Conservation (phyloP, 2,329 filamentous ascomycete genomes). For the Trichoderma koningiopsis region DNA sequence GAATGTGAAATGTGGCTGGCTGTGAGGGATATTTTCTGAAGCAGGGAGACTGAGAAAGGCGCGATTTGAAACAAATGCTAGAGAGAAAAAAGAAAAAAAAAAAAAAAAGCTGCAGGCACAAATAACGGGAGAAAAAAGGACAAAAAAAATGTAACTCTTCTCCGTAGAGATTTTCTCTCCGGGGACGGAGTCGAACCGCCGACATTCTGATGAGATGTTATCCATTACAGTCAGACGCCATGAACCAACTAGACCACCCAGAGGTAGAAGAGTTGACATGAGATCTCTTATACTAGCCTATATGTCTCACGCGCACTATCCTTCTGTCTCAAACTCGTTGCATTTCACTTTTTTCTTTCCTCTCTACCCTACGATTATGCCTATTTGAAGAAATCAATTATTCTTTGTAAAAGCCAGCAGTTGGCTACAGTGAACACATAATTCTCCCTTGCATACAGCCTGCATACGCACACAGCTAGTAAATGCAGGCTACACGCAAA, state of each 20-base stretch:
- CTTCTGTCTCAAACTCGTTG: background rate
- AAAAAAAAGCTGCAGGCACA: no score
- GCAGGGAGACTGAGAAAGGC: background rate
- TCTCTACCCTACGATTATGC: background rate
- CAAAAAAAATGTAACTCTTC: conserved; percentile 28
- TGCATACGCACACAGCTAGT: background rate
- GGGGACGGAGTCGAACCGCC: conserved; percentile 37
- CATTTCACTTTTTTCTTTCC: background rate
- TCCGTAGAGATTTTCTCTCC: conserved; percentile 27
- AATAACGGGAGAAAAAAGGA: background rate
- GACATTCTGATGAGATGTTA: conserved; percentile 34
- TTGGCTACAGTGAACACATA: background rate
- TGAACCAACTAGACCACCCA: conserved; percentile 38
- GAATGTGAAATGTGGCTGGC: no score
- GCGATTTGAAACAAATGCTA: background rate
- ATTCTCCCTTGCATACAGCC: background rate
- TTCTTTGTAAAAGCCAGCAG: background rate
- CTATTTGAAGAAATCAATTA: background rate
- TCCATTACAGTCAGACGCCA: conserved; percentile 36
- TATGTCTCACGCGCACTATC: background rate
- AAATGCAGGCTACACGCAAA: background rate
- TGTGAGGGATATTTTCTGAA: background rate
- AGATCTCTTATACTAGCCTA: background rate
- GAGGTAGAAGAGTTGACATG: conserved; percentile 28
- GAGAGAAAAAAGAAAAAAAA: background rate